Base-by-base conservation (phyloP, 192 early-diverging fungal species). In the Backusella luteola region DNA sequence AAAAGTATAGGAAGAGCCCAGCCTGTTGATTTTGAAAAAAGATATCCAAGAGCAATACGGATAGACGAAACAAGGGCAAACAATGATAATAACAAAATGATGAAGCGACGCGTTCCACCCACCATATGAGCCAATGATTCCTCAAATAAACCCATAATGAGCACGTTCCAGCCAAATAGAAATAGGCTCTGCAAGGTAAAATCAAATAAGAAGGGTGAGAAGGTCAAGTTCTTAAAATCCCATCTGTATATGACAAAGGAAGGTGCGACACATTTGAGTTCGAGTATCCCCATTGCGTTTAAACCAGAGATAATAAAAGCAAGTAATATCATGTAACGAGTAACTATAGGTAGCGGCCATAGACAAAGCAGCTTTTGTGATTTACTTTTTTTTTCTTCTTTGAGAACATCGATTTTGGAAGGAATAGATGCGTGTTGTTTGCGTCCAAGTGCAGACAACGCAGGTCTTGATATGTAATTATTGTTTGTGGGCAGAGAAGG, bases 91-190 rank as follows among this genome's bases (percentile, higher is more conserved):
- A 87, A 39, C 23, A 80, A 32, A n/a, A 67, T n/a, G 11, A 80
- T 56, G 46, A 89, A 84, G 17, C 81, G 83, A 32, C 81, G 79
- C 21, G 83, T 78, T 12, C 83, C 84, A 17, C 85, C 83, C 34
- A 89, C 68, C 34, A 79, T 63, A 34, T 78, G 71, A 21, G 86
- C 80, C 72, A 89, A 69, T 11, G 82, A 83, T 42, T 89, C 86
- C 73, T 89, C 87, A 76, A 89, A 89, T 34, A 89, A 67, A 12
- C 84, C 80, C 15, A 89, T 69, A 35, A 84, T 84, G n/a, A 89
- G 39, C 34, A 89, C 67, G 59, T 89, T 89, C 73, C 83, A 82
- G 15, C 66, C 76, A 39, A 79, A 78, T 7, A 87, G 71, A 11
- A 80, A n/a, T 1, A 84, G 11, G 23, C 44, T 35, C 9, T 67